Conservation (phyloP, 257 asterid genomes). For the Phtheirospermum japonicum region DNA sequence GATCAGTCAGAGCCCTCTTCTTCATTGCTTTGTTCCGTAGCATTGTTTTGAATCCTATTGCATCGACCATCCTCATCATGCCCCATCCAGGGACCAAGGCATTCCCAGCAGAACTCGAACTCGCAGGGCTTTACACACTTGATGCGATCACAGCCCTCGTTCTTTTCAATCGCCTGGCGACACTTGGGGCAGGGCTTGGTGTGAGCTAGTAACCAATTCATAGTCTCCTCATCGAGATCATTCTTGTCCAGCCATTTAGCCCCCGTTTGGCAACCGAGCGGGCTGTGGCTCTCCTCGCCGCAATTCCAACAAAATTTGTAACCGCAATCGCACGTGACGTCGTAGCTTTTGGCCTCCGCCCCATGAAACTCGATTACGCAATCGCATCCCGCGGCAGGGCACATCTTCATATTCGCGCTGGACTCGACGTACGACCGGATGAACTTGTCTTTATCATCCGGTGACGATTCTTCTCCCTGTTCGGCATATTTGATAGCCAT, state of each 20-base stretch:
- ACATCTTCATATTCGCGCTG: slow-evolving; percentile 29
- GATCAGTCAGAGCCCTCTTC: too few species aligned
- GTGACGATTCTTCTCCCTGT: slow-evolving; percentile 31
- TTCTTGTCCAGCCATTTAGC: slow-evolving; percentile 33
- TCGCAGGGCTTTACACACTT: neutral
- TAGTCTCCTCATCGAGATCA: slow-evolving; percentile 19
- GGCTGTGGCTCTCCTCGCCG: slow-evolving; percentile 40
- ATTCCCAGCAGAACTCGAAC: slow-evolving; percentile 35
- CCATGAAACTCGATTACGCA: slow-evolving; percentile 27
- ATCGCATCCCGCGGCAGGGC: slow-evolving; percentile 43
- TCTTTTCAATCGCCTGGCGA: slow-evolving; percentile 26
- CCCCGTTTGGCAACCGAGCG: slow-evolving; percentile 35
- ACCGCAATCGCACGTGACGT: slow-evolving; percentile 35
- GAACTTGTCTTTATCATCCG: slow-evolving; percentile 25
- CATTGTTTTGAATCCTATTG: too few species aligned
- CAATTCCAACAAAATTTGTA: slow-evolving; percentile 40
- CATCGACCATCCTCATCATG: too few species aligned
- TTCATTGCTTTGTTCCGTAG: too few species aligned
- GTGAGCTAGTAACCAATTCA: slow-evolving; percentile 29
- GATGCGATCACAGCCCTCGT: neutral
- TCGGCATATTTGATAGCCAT: slow-evolving; percentile 26
- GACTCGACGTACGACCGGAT: slow-evolving; percentile 33
- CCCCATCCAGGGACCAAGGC: slow-evolving; percentile 16
- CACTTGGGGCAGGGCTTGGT: slow-evolving; percentile 46
- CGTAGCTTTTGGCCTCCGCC: slow-evolving; percentile 18